phyloP scores from a whole-genome alignment of 208 protist genomes.

The Wallacemonas sp. region DNA sequence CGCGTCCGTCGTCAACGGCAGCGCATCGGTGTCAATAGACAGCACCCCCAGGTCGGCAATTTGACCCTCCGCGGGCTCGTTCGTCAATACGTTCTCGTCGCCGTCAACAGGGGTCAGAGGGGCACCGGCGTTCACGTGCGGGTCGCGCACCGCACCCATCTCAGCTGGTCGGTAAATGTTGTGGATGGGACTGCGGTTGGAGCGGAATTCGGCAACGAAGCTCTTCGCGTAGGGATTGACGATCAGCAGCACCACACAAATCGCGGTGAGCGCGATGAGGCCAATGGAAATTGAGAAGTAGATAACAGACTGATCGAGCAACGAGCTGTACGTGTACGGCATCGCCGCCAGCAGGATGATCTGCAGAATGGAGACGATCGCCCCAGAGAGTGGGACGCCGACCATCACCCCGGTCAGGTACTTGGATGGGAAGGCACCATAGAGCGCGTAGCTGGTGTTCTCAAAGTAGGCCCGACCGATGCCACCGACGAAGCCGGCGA shows the following conservation, averaged over 20 bases:
- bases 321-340: conserved; percentile 31
- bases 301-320: conserved; percentile 47
- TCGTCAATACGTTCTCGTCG: neutral
- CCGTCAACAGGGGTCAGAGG: conserved; percentile 7
- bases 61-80: conserved; percentile 1
- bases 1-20: neutral
- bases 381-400: conserved; percentile 43
- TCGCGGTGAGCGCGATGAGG: conserved; percentile 35
- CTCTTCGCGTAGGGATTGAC: conserved; percentile 46
- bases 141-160: neutral
- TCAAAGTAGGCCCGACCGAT: conserved; percentile 64
- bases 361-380: conserved; percentile 49
- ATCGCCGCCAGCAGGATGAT: conserved; percentile 67
- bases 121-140: neutral
- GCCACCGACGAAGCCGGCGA: conserved; percentile 40
- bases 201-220: conserved; percentile 61
- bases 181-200: conserved; percentile 16
- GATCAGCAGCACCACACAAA: conserved; percentile 29
- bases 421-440: conserved; percentile 46
- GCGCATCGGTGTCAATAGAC: neutral
- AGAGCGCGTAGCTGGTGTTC: conserved; percentile 70
- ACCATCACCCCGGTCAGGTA: conserved; percentile 55
- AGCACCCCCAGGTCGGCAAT: neutral
- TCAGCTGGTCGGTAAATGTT: conserved; percentile 22
- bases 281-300: conserved; percentile 57